phyloP scores from a whole-genome alignment of 1,284 basidiomycete genomes.

The Bjerkandera adusta region DNA sequence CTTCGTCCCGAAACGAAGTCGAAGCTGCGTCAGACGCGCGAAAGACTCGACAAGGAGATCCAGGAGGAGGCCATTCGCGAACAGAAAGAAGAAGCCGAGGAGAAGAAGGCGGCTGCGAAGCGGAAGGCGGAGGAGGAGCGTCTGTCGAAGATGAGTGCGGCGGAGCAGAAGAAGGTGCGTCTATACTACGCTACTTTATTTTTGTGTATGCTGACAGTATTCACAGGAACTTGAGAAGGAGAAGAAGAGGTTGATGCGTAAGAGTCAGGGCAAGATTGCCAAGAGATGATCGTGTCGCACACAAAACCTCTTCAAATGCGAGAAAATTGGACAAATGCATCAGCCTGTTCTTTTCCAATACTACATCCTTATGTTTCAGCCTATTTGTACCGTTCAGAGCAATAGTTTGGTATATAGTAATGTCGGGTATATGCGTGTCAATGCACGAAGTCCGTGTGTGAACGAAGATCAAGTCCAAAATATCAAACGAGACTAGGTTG shows the following conservation, averaged over 20 bases:
- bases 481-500: not conserved
- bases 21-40: slow-evolving; percentile 70
- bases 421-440: no score
- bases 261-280: slow-evolving; percentile 62
- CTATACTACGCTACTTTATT: not conserved
- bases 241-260: slow-evolving; percentile 66
- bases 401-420: no score
- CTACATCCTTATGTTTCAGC: no score
- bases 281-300: slow-evolving; percentile 1
- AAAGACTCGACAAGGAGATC: slow-evolving; percentile 67
- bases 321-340: no score
- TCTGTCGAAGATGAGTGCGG: slow-evolving; percentile 56
- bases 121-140: slow-evolving; percentile 56
- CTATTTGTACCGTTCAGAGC: no score
- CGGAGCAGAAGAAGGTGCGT: slow-evolving; percentile 46
- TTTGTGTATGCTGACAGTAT: slow-evolving; percentile 8
- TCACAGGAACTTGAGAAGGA: slow-evolving; percentile 69
- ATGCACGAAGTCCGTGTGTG: no score
- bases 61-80: slow-evolving; percentile 72
- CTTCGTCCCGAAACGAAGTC: slow-evolving; percentile 78
- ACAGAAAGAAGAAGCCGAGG: slow-evolving; percentile 75
- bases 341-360: no score
- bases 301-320: no score
- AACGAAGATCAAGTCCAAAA: no score
- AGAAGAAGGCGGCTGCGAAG: slow-evolving; percentile 74